phyloP scores from a whole-genome alignment of 2,329 filamentous ascomycete species.

The Phyllosticta ampelicida region DNA sequence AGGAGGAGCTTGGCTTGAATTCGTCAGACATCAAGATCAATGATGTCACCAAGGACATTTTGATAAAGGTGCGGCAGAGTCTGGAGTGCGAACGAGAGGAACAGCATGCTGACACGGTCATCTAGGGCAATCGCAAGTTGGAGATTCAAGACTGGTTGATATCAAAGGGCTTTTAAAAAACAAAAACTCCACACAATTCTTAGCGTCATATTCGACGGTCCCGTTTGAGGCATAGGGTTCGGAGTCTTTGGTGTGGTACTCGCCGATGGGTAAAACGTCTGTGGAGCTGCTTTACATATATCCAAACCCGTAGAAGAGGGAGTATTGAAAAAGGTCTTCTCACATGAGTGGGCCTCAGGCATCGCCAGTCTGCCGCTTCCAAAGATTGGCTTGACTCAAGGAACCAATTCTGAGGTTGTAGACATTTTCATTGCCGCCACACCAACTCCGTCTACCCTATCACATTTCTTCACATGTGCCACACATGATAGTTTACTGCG shows the following conservation, averaged over 20 bases:
- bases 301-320: neutral
- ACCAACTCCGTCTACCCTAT: too few species aligned
- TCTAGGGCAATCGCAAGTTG: constrained; percentile 20
- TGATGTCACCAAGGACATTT: constrained; percentile 57
- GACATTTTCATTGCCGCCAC: too few species aligned
- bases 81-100: too few species aligned
- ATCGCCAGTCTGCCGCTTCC: too few species aligned
- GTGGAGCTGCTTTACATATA: neutral
- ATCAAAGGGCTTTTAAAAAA: constrained; percentile 23
- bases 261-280: neutral
- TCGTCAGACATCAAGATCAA: constrained; percentile 47
- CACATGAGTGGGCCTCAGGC: too few species aligned
- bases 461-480: too few species aligned
- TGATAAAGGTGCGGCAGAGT: constrained; percentile 21
- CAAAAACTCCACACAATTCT: neutral
- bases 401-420: too few species aligned
- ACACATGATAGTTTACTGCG: too few species aligned
- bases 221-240: neutral
- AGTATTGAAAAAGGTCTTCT: neutral
- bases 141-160: constrained; percentile 25
- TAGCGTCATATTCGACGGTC: neutral
- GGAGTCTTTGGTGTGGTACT: neutral
- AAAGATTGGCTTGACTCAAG: too few species aligned
- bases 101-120: neutral
- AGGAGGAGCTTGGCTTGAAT: constrained; percentile 46